phyloP scores from a whole-genome alignment of 2,329 filamentous ascomycete genomes.

The Keithomyces neogunnii region DNA sequence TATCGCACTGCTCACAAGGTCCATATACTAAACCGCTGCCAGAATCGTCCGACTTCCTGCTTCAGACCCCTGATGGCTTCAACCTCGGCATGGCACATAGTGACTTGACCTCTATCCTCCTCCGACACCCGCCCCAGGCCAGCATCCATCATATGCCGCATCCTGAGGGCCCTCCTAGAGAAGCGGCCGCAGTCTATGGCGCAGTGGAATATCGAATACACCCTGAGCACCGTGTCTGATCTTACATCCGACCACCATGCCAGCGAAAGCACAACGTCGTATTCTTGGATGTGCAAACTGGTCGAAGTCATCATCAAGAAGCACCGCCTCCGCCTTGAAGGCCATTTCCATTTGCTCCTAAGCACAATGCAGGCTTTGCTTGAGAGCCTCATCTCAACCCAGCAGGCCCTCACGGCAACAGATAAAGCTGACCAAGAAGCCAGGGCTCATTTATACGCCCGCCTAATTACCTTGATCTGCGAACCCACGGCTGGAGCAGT shows the following conservation, averaged over 20 bases:
- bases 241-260: slow-evolving; percentile 18
- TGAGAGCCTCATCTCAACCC: slow-evolving; percentile 36
- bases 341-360: slow-evolving; percentile 52
- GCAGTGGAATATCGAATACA: slow-evolving; percentile 50
- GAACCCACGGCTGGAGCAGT: slow-evolving; percentile 51
- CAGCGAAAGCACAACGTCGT: slow-evolving; percentile 26
- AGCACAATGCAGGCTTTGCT: slow-evolving; percentile 48
- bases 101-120: slow-evolving; percentile 27
- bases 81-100: slow-evolving; percentile 34
- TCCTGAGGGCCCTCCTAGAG: slow-evolving; percentile 39
- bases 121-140: slow-evolving; percentile 23
- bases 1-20: not conserved
- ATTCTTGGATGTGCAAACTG: slow-evolving; percentile 41
- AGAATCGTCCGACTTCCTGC: slow-evolving; percentile 21
- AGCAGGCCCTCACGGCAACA: slow-evolving; percentile 9
- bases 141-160: slow-evolving; percentile 30
- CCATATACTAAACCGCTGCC: slow-evolving; percentile 9
- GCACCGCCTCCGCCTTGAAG: slow-evolving; percentile 52
- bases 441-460: slow-evolving; percentile 43
- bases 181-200: slow-evolving; percentile 40
- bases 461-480: slow-evolving; percentile 50
- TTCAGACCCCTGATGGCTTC: slow-evolving; percentile 19
- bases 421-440: slow-evolving; percentile 24
- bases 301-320: slow-evolving; percentile 49
- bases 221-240: slow-evolving; percentile 36